These are phyloP conservation scores for Pseudoneurospora amorphoporcata DNA, from an alignment of 495 filamentous ascomycete species.

Conservation along the genomic window DNA sequence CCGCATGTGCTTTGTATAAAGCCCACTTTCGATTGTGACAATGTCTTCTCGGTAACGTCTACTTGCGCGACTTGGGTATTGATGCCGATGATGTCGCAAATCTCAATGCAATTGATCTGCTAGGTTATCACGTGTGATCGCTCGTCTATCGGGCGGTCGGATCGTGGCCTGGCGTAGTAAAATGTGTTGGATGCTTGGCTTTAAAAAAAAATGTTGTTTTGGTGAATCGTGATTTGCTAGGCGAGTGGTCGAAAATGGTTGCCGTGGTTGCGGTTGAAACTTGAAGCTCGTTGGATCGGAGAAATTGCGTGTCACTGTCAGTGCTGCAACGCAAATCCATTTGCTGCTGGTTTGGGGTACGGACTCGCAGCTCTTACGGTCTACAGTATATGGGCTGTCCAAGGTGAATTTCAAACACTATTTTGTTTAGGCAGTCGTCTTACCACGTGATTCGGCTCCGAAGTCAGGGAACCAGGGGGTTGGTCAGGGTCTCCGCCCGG, in stretches of 20 bases:
- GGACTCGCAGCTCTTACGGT: background rate
- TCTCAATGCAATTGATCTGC: background rate
- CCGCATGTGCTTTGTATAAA: slow-evolving; percentile 2
- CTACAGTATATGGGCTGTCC: background rate
- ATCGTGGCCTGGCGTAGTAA: slow-evolving; percentile 28
- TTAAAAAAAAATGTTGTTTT: background rate
- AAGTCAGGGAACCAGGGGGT: background rate
- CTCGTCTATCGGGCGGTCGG: slow-evolving; percentile 19
- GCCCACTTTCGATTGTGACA: background rate
- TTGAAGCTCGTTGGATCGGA: background rate
- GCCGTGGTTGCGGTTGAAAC: background rate
- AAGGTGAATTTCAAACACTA: background rate
- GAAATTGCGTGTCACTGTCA: background rate
- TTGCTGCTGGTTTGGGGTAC: background rate
- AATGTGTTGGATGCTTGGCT: background rate
- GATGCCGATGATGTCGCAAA: background rate
- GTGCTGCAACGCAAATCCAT: background rate
- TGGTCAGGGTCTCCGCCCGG: background rate
- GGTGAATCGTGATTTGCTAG: background rate
- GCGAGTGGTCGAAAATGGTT: background rate
- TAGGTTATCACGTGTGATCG: slow-evolving; percentile 13
- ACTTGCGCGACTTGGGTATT: background rate
- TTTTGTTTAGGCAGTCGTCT: background rate
- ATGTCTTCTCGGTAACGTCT: background rate
- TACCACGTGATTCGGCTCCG: background rate